Evolutionary conservation across 2,329 filamentous ascomycete genomes (phyloP), one percentile per base, ranked within the genome.

Genomic region (Colletotrichum gloeosporioides): DNA sequence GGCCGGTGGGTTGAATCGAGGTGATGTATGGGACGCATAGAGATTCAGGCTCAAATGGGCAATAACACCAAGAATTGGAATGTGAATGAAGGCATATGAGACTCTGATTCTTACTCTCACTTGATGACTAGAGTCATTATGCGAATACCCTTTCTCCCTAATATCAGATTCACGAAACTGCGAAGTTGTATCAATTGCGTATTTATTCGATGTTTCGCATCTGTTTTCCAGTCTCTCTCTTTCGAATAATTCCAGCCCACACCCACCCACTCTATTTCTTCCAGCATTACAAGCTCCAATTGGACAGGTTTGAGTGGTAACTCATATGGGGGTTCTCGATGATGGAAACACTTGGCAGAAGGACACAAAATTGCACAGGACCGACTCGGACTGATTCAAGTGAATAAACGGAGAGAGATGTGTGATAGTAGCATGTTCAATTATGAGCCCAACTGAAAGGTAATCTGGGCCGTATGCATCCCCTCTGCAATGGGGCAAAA

Each of bases 401-500:
- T 12, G 18, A 22, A 49, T 49, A 49, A 22, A 49, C 44, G 0
- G 44, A 12, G 18, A 7, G 6, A 49, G 5, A 0, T 49, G 6
- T 22, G 44, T 49, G 9, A 7, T 22, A 49, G 18, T 4, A 22
- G 44, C 44, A 22, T 2, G 2, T 4, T 10, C 18, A 1, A 49
- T 22, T 10, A 49, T 7, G 44, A 49, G 44, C 2, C 44, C 6
- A 12, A 6, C 0, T 2, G 9, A 49, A 49, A 49, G 44, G 18
- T 18, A 49, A 22, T 22, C 8, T 44, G 16, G 16, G 16, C 8
- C 36, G 18, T 1, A 3, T 22, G 22, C 22, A 12, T 3, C 12
- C 0, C 18, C 5, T 49, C 18, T n/a, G 18, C 8, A n/a, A 7
- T 9, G 18, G 6, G 18, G 18, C n/a, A 49, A 3, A 0, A n/a